Percentiles rank a stretch among this genome's conserved stretches.
phyloP scores from a whole-genome alignment of 768 basidiomycete genomes.

The Termitomyces eurrhizus region DNA sequence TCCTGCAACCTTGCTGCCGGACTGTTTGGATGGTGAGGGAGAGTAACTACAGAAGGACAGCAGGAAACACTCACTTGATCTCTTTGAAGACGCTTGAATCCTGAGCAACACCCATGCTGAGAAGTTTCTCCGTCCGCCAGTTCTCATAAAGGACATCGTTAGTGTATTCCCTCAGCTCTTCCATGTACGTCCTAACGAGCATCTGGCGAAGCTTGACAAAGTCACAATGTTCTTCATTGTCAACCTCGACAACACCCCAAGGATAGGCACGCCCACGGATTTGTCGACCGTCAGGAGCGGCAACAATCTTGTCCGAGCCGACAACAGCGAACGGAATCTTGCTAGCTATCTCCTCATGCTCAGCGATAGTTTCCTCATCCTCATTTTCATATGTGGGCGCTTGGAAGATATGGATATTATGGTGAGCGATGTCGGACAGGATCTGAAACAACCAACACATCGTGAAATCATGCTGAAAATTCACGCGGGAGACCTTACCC shows the following conservation, averaged over 20 bases:
- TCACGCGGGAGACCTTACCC: slow-evolving; percentile 46
- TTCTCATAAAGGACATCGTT: slow-evolving; percentile 96
- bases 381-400: slow-evolving; percentile 97
- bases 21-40: slow-evolving; percentile 38
- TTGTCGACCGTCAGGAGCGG: slow-evolving; percentile 81
- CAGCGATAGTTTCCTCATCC: slow-evolving; percentile 96
- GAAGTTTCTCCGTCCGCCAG: slow-evolving; percentile 94
- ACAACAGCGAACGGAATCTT: slow-evolving; percentile 99
- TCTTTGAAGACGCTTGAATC: slow-evolving; percentile 99
- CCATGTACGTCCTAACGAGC: slow-evolving; percentile 99
- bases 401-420: slow-evolving; percentile 97
- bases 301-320: slow-evolving; percentile 83
- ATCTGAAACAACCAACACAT: slow-evolving; percentile 47
- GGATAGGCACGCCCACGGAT: slow-evolving; percentile 96
- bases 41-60: background rate
- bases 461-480: slow-evolving; percentile 5
- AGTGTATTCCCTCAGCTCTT: slow-evolving; percentile 96
- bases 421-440: slow-evolving; percentile 87
- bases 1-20: slow-evolving; percentile 96
- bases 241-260: slow-evolving; percentile 99
- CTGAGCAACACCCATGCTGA: slow-evolving; percentile 97
- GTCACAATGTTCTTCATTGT: slow-evolving; percentile 99
- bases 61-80: slow-evolving; percentile 74
- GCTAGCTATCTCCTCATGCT: slow-evolving; percentile 96
- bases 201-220: slow-evolving; percentile 99